Evolutionary conservation across 2,329 filamentous ascomycete genomes (phyloP), one percentile per base, ranked within the genome.

Genomic region (Knufia fluminis): DNA sequence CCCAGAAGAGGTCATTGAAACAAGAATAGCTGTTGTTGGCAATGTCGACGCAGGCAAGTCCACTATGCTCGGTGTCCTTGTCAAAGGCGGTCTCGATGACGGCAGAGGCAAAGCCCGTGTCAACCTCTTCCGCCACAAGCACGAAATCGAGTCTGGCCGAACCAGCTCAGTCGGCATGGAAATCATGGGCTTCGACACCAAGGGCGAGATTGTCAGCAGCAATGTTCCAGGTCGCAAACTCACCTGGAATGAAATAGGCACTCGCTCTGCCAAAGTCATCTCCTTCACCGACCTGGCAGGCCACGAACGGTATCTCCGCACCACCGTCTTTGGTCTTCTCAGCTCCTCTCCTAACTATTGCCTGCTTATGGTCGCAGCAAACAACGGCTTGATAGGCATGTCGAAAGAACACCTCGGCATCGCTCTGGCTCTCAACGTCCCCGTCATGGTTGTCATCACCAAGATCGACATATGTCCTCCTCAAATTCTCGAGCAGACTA

Each of bases 401-500:
- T 94, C 87, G 68, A 94, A 94, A 74, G 92, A 98, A 71, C 92
- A 98, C 66, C 72, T 98, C 3, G 92, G 92, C 14, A 95, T 98
- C 56, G 91, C 92, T 0, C 73, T 97, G 26, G 90, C 92, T 0
- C 74, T 98, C 46, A 97, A 97, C 62, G 91, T 98, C 9, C 92
- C 92, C 0, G 88, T 98, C 59, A 94, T 98, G 87, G 90, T 97
- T 2, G 83, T 96, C 56, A 82, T 97, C 55, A 98, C 91, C 66
- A 98, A 97, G 72, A 95, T 97, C 56, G 92, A 97, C 64, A 97
- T 97, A 49, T 97, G 92, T 66, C 92, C 92, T 19, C 89, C 91
- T 1, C 86, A 97, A 57, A 96, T 98, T 61, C 74, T 98, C 20
- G 82, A 94, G 68, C 85, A 97, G 71, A 98, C 92, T 19, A 82